Evolutionary conservation across 73 alveolate species (phyloP), one percentile per base, ranked within the genome.

Genomic region (Tetrahymena elliotti): DNA sequence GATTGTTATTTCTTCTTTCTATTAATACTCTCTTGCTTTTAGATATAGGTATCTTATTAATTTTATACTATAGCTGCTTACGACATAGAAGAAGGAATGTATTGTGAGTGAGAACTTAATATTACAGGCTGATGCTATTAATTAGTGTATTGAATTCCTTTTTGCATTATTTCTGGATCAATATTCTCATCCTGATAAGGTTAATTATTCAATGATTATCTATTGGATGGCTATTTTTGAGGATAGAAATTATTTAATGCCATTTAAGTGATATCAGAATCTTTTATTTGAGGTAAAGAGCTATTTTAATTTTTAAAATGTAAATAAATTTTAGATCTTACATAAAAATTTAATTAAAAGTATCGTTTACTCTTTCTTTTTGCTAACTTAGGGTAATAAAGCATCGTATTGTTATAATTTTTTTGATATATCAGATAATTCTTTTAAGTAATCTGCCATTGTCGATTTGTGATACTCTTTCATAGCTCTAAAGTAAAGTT

Each of bases 401-500:
- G 93, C 96, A 84, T 94, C 96, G 41, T 94, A 94, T 84, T 94
- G 41, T 24, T 94, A 41, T 52, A 94, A 47, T 94, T 94, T 94
- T 84, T 94, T 94, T 38, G 96, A 94, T 3, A 94, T 94, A 84
- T 84, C 93, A 11, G 96, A 84, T 9, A 94, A 53, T 94, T 94
- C 96, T 38, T 93, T 94, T 6, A 94, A 93, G 88, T 94, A 94
- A 47, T 94, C 96, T 36, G 93, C 93, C 96, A 94, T 94, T 22
- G 95, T 94, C 31, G 84, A 82, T 47, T 94, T 94, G 34, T 94
- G 93, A 24, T 84, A 83, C 24, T 94, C 96, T 47, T 94, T 94
- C 96, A 94, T 94, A 4, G 96, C 95, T 84, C 93, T 94, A 84
- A 94, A 94, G 35, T 93, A 94, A 52, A 94, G 54, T 84, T 94